A percentile compares a stretch with the other conserved stretches of the same genome.
Conservation (phyloP, 116 monocot genomes). For the Thalassia testudinum region DNA sequence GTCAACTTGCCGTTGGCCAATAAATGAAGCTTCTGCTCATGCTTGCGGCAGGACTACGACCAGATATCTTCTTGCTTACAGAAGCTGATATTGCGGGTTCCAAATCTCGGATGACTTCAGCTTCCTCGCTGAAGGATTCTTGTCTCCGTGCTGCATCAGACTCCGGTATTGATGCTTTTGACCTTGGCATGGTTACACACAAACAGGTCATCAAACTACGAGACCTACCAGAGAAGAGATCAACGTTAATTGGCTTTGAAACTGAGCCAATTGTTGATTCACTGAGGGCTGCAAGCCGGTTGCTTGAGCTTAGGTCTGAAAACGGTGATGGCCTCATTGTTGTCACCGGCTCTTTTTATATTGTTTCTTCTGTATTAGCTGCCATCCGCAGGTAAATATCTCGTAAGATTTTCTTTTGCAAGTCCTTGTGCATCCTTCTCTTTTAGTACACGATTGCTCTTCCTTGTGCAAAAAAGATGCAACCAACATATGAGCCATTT, state of each 20-base stretch:
- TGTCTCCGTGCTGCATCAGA: conserved; percentile 39
- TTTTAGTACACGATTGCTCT: too few species aligned
- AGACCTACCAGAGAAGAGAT: background rate
- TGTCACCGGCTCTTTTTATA: conserved; percentile 78
- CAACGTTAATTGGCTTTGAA: conserved; percentile 20
- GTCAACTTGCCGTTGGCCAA: too few species aligned
- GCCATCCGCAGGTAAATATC: conserved; percentile 2
- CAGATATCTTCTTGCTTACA: conserved; percentile 53
- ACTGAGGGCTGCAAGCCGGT: conserved; percentile 24
- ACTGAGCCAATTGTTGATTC: conserved; percentile 15
- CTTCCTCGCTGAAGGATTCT: conserved; percentile 44
- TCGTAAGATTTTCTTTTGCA: too few species aligned
- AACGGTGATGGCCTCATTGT: conserved; percentile 30
- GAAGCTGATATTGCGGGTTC: conserved; percentile 67
- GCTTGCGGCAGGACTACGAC: conserved; percentile 26
- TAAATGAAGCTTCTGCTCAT: background rate
- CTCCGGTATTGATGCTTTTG: conserved; percentile 19
- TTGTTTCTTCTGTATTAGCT: conserved; percentile 55
- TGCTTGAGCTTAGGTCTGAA: conserved; percentile 21
- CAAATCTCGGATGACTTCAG: conserved; percentile 35
- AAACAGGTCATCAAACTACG: background rate
- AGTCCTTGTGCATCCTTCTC: too few species aligned
- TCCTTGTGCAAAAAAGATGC: too few species aligned
- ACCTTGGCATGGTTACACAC: conserved; percentile 23
- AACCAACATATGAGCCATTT: too few species aligned